phyloP scores from a whole-genome alignment of 2,329 filamentous ascomycete species.

The Colletotrichum paranaense region DNA sequence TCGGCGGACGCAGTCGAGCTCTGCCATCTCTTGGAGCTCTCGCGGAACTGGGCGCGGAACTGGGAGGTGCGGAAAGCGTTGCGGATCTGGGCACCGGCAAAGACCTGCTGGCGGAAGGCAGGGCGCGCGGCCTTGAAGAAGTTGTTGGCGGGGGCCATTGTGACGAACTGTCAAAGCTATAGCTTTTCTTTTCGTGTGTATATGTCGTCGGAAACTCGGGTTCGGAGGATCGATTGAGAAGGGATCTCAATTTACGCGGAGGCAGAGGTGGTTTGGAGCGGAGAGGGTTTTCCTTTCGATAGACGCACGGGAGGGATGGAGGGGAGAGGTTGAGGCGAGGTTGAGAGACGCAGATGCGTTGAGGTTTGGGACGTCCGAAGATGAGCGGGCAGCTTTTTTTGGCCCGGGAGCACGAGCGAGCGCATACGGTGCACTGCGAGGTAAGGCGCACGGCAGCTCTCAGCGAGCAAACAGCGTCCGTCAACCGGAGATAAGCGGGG shows the following conservation, averaged over 20 bases:
- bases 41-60: slow-evolving; percentile 56
- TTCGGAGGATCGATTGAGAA: slow-evolving; percentile 2
- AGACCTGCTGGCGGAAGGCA: slow-evolving; percentile 64
- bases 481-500: slow-evolving; percentile 31
- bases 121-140: slow-evolving; percentile 67
- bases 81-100: slow-evolving; percentile 64
- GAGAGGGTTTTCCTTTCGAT: slow-evolving; percentile 14
- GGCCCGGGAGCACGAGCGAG: background rate
- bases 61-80: slow-evolving; percentile 61
- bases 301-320: slow-evolving; percentile 9
- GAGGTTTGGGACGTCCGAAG: slow-evolving; percentile 33
- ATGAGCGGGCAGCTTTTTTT: slow-evolving; percentile 30
- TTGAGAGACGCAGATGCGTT: slow-evolving; percentile 26
- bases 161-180: slow-evolving; percentile 23
- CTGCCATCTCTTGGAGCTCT: slow-evolving; percentile 71
- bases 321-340: slow-evolving; percentile 28
- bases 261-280: slow-evolving; percentile 13
- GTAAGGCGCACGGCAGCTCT: background rate
- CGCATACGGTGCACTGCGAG: background rate
- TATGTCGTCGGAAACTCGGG: background rate
- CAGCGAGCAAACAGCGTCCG: background rate
- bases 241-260: background rate
- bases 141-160: slow-evolving; percentile 59
- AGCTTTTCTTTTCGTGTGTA: background rate
- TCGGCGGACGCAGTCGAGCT: slow-evolving; percentile 69